Evolutionary conservation across 371 early-diverging fungal species (phyloP).

Genomic region (Mortierella sp.): DNA sequence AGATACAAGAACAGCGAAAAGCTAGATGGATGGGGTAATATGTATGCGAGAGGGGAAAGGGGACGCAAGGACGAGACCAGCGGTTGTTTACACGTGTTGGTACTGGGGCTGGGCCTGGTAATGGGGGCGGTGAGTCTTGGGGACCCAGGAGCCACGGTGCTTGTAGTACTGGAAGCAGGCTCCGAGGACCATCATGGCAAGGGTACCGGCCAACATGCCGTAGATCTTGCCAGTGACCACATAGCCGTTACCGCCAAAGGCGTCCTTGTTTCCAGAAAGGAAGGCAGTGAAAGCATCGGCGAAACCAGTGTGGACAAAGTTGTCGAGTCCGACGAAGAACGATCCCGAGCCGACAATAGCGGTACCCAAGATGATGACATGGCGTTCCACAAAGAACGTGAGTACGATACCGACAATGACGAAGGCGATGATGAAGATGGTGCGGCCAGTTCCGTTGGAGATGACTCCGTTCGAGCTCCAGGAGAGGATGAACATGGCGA

Average conservation of each 20-base stretch:
- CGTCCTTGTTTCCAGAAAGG: constrained; percentile 44
- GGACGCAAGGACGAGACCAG: not conserved
- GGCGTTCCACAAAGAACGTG: constrained; percentile 68
- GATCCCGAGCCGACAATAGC: constrained; percentile 71
- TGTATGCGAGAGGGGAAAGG: not conserved
- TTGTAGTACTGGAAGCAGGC: constrained; percentile 65
- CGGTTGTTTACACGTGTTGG: constrained; percentile 37
- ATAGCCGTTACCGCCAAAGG: constrained; percentile 31
- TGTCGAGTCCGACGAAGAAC: constrained; percentile 70
- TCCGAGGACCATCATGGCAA: constrained; percentile 66
- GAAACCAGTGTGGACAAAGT: constrained; percentile 70
- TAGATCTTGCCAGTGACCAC: constrained; percentile 61
- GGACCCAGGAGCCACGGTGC: constrained; percentile 53
- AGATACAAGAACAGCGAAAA: not conserved
- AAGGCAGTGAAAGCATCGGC: constrained; percentile 45
- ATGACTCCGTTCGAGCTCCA: constrained; percentile 67
- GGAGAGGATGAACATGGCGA: constrained; percentile 70
- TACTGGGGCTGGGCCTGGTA: constrained; percentile 39
- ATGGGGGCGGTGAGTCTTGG: constrained; percentile 53
- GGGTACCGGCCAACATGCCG: constrained; percentile 70
- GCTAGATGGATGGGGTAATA: not conserved
- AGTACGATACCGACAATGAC: constrained; percentile 63
- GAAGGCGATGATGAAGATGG: constrained; percentile 33
- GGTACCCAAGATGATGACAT: constrained; percentile 66
- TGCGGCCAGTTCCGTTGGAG: constrained; percentile 34